Percentiles rank a stretch among this genome's conserved stretches.
Conservation (phyloP, 495 filamentous ascomycete genomes). For the Neohortaea acidophila region DNA sequence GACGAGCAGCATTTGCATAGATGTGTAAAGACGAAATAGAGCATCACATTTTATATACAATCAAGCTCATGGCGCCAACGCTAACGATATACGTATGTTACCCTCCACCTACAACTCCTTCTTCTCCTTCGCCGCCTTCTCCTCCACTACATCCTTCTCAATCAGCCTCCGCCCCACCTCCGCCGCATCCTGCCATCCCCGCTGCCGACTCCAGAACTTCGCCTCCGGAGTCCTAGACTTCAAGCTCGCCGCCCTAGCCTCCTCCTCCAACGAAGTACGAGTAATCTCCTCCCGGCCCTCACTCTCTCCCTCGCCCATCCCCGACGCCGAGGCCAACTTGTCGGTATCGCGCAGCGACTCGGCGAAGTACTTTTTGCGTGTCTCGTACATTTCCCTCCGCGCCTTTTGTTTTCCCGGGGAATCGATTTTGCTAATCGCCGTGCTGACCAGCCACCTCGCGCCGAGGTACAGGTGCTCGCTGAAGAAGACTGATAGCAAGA, state of each 20-base stretch:
- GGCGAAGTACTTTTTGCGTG: conserved; percentile 59
- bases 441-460: conserved; percentile 51
- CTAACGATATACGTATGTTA: too few species aligned
- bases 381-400: conserved; percentile 52
- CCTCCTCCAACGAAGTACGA: conserved; percentile 44
- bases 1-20: too few species aligned
- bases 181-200: conserved; percentile 44
- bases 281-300: conserved; percentile 28
- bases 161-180: conserved; percentile 32
- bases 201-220: conserved; percentile 55
- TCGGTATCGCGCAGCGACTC: conserved; percentile 36
- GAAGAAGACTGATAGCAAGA: conserved; percentile 72
- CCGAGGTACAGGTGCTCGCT: conserved; percentile 76
- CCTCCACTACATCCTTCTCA: conserved; percentile 3
- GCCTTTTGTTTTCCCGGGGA: conserved; percentile 72
- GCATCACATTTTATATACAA: too few species aligned
- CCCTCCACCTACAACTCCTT: conserved; percentile 2
- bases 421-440: conserved; percentile 64
- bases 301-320: neutral
- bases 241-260: conserved; percentile 44
- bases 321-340: conserved; percentile 18
- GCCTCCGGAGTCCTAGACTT: conserved; percentile 41
- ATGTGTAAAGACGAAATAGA: too few species aligned
- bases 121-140: neutral
- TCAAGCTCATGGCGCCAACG: too few species aligned